phyloP scores from a whole-genome alignment of 306 rosid species.

The Ceratonia siliqua region DNA sequence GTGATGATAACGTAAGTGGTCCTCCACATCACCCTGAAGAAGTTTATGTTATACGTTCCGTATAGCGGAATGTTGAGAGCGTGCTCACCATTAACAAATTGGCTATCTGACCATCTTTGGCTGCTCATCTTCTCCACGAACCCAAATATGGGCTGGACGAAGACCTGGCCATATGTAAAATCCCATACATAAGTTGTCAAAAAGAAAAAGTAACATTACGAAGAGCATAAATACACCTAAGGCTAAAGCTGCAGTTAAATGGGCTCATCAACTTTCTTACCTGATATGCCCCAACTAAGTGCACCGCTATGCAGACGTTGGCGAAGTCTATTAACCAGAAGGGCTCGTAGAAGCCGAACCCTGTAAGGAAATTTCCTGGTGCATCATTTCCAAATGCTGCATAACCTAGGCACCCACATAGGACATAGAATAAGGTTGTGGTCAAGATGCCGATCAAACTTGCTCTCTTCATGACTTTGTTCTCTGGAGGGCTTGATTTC shows the following conservation, averaged over 20 bases:
- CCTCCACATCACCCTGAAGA: constrained; percentile 84
- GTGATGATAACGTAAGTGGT: constrained; percentile 68
- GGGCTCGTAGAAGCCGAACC: constrained; percentile 97
- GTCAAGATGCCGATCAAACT: constrained; percentile 73
- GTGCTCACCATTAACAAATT: constrained; percentile 60
- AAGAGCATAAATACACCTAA: background rate
- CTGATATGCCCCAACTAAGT: constrained; percentile 93
- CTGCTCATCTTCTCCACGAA: constrained; percentile 61
- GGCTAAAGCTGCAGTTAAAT: background rate
- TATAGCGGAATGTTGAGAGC: constrained; percentile 54
- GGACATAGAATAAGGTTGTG: constrained; percentile 77
- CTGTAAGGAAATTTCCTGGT: constrained; percentile 97
- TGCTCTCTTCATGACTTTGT: constrained; percentile 84
- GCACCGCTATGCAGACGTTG: constrained; percentile 82
- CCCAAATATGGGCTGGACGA: constrained; percentile 82
- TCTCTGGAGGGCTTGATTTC: constrained; percentile 84
- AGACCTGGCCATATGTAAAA: constrained; percentile 54
- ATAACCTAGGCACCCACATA: constrained; percentile 83
- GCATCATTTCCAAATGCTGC: constrained; percentile 95
- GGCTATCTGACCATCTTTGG: constrained; percentile 63
- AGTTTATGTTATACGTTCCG: constrained; percentile 51
- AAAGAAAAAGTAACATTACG: too few relatives aligned
- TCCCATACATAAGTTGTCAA: background rate
- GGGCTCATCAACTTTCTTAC: constrained; percentile 35
- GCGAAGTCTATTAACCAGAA: constrained; percentile 94